Evolutionary conservation across 2,329 filamentous ascomycete species (phyloP).

Genomic region (Phaeoacremonium minimum): DNA sequence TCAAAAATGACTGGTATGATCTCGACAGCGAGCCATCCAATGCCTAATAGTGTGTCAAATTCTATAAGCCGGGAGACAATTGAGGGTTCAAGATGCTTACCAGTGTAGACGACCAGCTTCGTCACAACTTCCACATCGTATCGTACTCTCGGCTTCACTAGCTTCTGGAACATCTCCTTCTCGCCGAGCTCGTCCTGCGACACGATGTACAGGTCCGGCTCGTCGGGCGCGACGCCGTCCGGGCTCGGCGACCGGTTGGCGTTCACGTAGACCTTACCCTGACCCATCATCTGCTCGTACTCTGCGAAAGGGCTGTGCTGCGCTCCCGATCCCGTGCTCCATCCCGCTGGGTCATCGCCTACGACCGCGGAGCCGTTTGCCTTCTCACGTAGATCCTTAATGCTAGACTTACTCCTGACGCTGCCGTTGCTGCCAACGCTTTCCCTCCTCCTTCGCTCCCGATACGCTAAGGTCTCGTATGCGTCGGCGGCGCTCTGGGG

Average conservation of each 20-base stretch:
- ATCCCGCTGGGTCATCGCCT: slow-evolving; percentile 24
- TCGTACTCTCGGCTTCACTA: slow-evolving; percentile 82
- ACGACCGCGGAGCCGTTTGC: slow-evolving; percentile 17
- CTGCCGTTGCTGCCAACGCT: slow-evolving; percentile 49
- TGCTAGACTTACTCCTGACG: slow-evolving; percentile 37
- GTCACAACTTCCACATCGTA: slow-evolving; percentile 99
- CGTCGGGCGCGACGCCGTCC: slow-evolving; percentile 26
- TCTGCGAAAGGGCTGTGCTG: slow-evolving; percentile 50
- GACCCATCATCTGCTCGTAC: slow-evolving; percentile 72
- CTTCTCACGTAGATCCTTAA: slow-evolving; percentile 32
- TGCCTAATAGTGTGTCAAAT: slow-evolving; percentile 48
- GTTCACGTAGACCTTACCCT: slow-evolving; percentile 44
- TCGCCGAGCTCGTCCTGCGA: slow-evolving; percentile 56
- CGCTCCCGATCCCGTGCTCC: slow-evolving; percentile 33
- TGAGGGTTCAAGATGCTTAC: slow-evolving; percentile 41
- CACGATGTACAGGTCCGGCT: slow-evolving; percentile 29
- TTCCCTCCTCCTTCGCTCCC: slow-evolving; percentile 60
- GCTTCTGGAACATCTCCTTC: slow-evolving; percentile 75
- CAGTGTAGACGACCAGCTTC: slow-evolving; percentile 90
- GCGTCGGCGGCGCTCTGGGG: slow-evolving; percentile 95
- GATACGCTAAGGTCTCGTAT: slow-evolving; percentile 90
- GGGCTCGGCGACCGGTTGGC: slow-evolving; percentile 14
- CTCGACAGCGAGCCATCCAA: slow-evolving; percentile 76
- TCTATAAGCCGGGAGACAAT: slow-evolving; percentile 2
- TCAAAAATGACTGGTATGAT: slow-evolving; percentile 72